Base-by-base conservation (phyloP, 768 basidiomycete genomes). In the Mycena capillaripes region DNA sequence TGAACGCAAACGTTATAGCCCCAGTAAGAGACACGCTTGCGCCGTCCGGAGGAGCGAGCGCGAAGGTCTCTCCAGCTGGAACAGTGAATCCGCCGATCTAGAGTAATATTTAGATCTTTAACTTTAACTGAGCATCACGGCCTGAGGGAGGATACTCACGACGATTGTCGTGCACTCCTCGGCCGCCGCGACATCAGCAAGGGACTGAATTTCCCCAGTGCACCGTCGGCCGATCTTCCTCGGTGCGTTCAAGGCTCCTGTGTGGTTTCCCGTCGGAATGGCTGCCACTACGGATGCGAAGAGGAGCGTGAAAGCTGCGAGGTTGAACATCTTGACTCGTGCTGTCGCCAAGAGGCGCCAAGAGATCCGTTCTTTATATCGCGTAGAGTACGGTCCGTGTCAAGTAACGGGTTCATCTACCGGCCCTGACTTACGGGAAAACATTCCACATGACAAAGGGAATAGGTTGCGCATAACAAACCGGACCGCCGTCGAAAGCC, bases 21-120 rank as follows among this genome's bases (percentile, higher is more conserved):
- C 72, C 69, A 3, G 72, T 70, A 27, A 74, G 63, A 9, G 72
- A 69, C 5, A 74, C 67, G 25, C 46, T 62, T 4, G 72, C 72
- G 29, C 72, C 72, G 34, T 74, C 72, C 0, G 72, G 68, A n/a
- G 72, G 72, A 23, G 30, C 32, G 27, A 74, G 59, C 4, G 61
- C 58, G 23, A 74, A 74, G 4, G 72, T 74, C 30, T 70, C 42
- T 17, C 75, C 72, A 17, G 75, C 75, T 1, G 75, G 75, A 3
- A 76, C 75, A 23, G 75, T 76, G 23, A 76, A 76, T 14, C 75
- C 75, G 10, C 72, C 72, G 23, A 76, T 76, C 75, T 76, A 30
- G 25, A 42, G 9, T 11, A 30, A 19, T 21, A 46, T 19, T 32
- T 1, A 34, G 10, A 3, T 21, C 12, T 1, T n/a, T n/a, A n/a